phyloP scores from a whole-genome alignment of 75 land plant species.

The Ceratopteris richardii region DNA sequence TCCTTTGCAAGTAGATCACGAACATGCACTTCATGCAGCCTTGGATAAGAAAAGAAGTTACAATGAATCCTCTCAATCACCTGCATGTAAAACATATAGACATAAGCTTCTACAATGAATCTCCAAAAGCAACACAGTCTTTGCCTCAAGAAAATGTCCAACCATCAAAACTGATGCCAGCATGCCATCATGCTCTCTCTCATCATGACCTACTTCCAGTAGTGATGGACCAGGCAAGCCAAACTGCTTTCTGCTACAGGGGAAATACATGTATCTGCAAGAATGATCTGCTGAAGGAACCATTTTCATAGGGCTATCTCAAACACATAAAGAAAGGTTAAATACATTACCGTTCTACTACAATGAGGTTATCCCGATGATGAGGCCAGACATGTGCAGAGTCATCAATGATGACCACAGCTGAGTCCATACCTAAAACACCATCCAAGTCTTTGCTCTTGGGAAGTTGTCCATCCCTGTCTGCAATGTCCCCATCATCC shows the following conservation, averaged over 20 bases:
- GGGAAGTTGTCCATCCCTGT: slow-evolving; percentile 69
- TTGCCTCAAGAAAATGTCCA: slow-evolving; percentile 14
- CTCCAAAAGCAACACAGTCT: too few species aligned
- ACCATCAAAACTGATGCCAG: slow-evolving; percentile 80
- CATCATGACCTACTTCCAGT: slow-evolving; percentile 94
- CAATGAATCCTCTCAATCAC: slow-evolving; percentile 88
- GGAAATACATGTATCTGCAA: slow-evolving; percentile 91
- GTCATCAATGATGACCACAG: slow-evolving; percentile 97
- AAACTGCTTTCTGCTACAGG: slow-evolving; percentile 96
- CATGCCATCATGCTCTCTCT: slow-evolving; percentile 92
- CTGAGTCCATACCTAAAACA: slow-evolving; percentile 97
- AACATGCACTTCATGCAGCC: slow-evolving; percentile 81
- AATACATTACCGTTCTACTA: slow-evolving; percentile 68
- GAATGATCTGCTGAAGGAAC: neutral
- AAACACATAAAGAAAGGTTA: neutral
- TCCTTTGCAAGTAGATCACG: slow-evolving; percentile 70
- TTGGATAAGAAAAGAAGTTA: slow-evolving; percentile 54
- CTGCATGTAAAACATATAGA: too few species aligned
- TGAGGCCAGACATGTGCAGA: slow-evolving; percentile 98
- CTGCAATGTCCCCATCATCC: slow-evolving; percentile 69
- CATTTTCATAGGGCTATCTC: too few species aligned
- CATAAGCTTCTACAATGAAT: too few species aligned
- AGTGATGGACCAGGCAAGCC: slow-evolving; percentile 91
- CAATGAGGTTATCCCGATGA: slow-evolving; percentile 80
- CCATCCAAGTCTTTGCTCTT: slow-evolving; percentile 98